Percentiles rank a stretch among this genome's conserved stretches.
Evolutionary conservation across 2,329 filamentous ascomycete genomes (phyloP).

Genomic region (Exophiala aquamarina): DNA sequence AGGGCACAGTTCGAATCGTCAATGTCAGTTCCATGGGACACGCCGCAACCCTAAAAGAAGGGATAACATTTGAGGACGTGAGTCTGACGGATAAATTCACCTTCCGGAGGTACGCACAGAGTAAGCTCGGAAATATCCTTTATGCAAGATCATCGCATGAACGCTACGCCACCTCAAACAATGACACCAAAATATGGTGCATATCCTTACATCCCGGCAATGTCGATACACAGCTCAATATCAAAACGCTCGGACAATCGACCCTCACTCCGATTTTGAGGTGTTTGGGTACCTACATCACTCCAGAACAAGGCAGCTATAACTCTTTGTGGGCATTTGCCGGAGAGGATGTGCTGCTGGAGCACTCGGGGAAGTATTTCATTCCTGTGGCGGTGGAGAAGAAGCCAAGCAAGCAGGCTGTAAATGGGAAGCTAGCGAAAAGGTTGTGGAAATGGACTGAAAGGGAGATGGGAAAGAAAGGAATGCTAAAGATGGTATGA

Average conservation of each 20-base stretch:
- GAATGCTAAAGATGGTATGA: no score
- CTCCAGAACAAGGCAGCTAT: slow-evolving; percentile 36
- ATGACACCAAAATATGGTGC: slow-evolving; percentile 31
- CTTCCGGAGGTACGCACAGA: slow-evolving; percentile 45
- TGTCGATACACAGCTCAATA: slow-evolving; percentile 39
- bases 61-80: slow-evolving; percentile 34
- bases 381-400: slow-evolving; percentile 37
- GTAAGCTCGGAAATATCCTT: slow-evolving; percentile 50
- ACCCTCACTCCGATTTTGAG: slow-evolving; percentile 3
- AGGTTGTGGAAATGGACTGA: slow-evolving; percentile 47
- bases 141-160: slow-evolving; percentile 10
- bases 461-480: slow-evolving; percentile 28
- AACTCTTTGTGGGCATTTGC: slow-evolving; percentile 36
- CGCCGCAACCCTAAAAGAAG: slow-evolving; percentile 32
- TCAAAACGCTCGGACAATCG: slow-evolving; percentile 6
- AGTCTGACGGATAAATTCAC: slow-evolving; percentile 33
- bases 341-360: slow-evolving; percentile 29
- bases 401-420: slow-evolving; percentile 32
- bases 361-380: slow-evolving; percentile 43
- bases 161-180: slow-evolving; percentile 30
- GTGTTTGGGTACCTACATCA: slow-evolving; percentile 13
- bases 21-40: slow-evolving; percentile 34
- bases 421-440: slow-evolving; percentile 33
- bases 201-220: slow-evolving; percentile 45
- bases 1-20: slow-evolving; percentile 27